These are phyloP conservation scores for Xylaria sp. DNA, from an alignment of 2,329 filamentous ascomycete genomes.

Conservation along the genomic window DNA sequence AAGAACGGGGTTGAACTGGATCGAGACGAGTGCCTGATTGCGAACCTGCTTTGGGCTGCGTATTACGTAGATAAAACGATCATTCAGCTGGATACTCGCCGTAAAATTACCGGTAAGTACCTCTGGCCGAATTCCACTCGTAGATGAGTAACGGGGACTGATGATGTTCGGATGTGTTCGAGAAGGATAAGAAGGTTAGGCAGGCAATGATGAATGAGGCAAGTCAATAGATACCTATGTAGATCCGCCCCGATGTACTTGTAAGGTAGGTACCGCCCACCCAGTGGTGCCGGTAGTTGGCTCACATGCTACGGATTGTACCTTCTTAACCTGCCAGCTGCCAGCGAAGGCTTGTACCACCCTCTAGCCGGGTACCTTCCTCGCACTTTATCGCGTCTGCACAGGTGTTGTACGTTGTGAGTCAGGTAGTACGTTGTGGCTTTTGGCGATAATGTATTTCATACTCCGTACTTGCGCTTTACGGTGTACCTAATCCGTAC, in stretches of 20 bases:
- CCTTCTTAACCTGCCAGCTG: not conserved
- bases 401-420: too few species aligned
- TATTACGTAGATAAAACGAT: not conserved
- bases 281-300: not conserved
- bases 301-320: not conserved
- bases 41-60: not conserved
- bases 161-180: too few species aligned
- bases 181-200: not conserved
- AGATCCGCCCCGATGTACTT: not conserved
- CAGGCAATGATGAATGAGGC: constrained; percentile 10
- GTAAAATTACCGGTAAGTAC: not conserved
- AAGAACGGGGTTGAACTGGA: constrained; percentile 1
- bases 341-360: too few species aligned
- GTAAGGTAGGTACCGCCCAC: too few species aligned
- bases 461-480: too few species aligned
- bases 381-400: too few species aligned
- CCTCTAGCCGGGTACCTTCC: too few species aligned
- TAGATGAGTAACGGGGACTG: too few species aligned
- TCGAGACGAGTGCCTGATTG: not conserved
- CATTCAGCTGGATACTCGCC: not conserved
- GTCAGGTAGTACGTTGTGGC: too few species aligned
- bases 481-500: too few species aligned
- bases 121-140: not conserved
- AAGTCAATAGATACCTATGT: constrained; percentile 3
- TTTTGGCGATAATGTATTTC: too few species aligned